Evolutionary conservation across 1,284 basidiomycete genomes (phyloP), one percentile per base, ranked within the genome.

Genomic region (Pascua guehoae): DNA sequence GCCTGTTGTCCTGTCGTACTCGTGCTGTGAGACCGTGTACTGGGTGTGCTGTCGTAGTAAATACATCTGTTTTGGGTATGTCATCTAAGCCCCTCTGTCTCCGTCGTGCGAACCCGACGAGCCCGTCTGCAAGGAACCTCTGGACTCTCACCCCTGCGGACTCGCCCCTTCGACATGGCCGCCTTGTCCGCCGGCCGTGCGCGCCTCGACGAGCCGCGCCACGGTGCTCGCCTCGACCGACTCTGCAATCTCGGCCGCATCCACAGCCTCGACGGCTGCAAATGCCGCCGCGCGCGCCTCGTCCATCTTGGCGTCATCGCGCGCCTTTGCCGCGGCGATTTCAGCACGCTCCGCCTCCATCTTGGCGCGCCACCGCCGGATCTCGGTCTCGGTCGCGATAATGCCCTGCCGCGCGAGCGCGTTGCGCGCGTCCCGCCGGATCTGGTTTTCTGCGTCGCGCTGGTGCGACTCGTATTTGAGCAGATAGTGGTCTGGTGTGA

Each of bases 301-400:
- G 24, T 32, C 24, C 24, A 32, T 32, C 24, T 32, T 32, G 24
- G 36, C 55, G 36, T 54, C 53, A 36, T 42, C 55, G 40, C 50
- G 57, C 17, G 50, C 52, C 41, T 56, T 58, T 43, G 37, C 49
- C 16, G 43, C 54, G 54, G 50, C 54, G 57, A 63, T 61, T 54
- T 45, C 40, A 1, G 14, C 18, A 12, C 54, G 48, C 48, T 69
- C 62, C 41, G 66, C 74, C 52, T 79, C 79, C 64, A 70, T 73
- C 60, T 78, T 78, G 17, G 80, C 82, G 69, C 84, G 86, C 90
- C 90, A 93, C 70, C 84, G 85, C 42, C 84, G 80, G 47, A 92
- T 91, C 67, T 88, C 89, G 11, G 85, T 84, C 74, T 93, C 90
- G 9, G 89, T 91, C 5, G 86, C 84, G 57, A 92, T 83, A 48